Evolutionary conservation across 1,284 basidiomycete species (phyloP).

Genomic region (Sphagnurus paluster): DNA sequence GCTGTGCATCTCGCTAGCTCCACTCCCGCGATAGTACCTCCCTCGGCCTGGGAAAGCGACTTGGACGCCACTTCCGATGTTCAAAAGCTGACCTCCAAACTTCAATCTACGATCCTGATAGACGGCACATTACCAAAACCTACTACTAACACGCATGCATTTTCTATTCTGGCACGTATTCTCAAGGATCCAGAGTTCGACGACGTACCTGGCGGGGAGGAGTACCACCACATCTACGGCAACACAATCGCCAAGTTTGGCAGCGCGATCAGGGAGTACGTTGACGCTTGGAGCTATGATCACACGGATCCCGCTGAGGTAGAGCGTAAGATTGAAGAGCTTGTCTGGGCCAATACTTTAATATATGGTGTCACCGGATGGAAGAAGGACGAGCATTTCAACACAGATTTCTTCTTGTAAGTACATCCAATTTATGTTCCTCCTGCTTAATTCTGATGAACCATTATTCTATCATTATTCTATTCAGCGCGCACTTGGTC

Average conservation of each 20-base stretch:
- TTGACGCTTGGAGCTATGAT: constrained; percentile 46
- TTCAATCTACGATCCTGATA: too few relatives aligned
- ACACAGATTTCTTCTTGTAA: constrained; percentile 51
- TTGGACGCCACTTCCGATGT: not conserved
- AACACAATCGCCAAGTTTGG: constrained; percentile 30
- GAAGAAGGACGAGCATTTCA: constrained; percentile 31
- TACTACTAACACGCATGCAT: constrained; percentile 32
- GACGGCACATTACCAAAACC: too few relatives aligned
- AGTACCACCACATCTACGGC: constrained; percentile 14
- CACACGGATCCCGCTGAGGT: constrained; percentile 29
- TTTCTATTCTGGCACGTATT: constrained; percentile 43
- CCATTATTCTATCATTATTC: too few relatives aligned
- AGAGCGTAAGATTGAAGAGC: constrained; percentile 47
- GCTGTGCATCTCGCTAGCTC: constrained; percentile 28
- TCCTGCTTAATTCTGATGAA: too few relatives aligned
- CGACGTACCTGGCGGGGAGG: constrained; percentile 4
- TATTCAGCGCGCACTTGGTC: constrained; percentile 54
- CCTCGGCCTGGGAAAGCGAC: constrained; percentile 14
- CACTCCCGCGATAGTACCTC: constrained; percentile 11
- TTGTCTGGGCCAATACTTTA: constrained; percentile 42
- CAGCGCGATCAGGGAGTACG: constrained; percentile 39
- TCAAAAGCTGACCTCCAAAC: too few relatives aligned
- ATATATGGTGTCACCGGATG: constrained; percentile 46
- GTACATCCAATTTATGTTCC: constrained; percentile 24
- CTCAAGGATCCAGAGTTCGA: constrained; percentile 38